These are phyloP conservation scores for Cystofilobasidium macerans DNA, from an alignment of 768 basidiomycete species.

Conservation along the genomic window DNA sequence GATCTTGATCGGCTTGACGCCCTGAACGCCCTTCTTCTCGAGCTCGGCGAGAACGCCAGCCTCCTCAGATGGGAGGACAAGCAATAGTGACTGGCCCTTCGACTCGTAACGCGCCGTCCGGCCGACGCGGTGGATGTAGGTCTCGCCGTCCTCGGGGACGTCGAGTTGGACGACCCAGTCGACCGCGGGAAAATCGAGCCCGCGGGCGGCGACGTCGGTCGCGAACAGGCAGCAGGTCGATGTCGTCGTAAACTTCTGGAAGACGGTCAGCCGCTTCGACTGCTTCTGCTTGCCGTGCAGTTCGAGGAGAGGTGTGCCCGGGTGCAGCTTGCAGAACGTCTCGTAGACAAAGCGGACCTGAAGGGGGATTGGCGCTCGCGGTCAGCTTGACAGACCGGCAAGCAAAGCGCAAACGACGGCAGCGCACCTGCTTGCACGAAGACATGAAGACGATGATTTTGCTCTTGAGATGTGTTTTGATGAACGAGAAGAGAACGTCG, in stretches of 20 bases:
- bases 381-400: too few relatives aligned
- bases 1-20: slow-evolving; percentile 63
- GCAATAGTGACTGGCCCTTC: slow-evolving; percentile 69
- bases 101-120: slow-evolving; percentile 88
- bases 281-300: slow-evolving; percentile 96
- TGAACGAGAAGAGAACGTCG: slow-evolving; percentile 83
- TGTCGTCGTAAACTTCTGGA: slow-evolving; percentile 67
- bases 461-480: slow-evolving; percentile 80
- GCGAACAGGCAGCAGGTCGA: slow-evolving; percentile 81
- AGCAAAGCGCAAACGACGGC: not conserved
- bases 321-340: slow-evolving; percentile 89
- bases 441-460: slow-evolving; percentile 92
- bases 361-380: not conserved
- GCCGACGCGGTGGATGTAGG: slow-evolving; percentile 93
- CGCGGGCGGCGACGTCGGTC: slow-evolving; percentile 91
- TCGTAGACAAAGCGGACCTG: slow-evolving; percentile 84
- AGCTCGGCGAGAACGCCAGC: slow-evolving; percentile 71
- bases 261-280: slow-evolving; percentile 69
- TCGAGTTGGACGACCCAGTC: slow-evolving; percentile 97
- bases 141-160: slow-evolving; percentile 92
- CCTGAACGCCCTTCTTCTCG: slow-evolving; percentile 56
- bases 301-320: slow-evolving; percentile 82
- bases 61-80: slow-evolving; percentile 83
- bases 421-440: slow-evolving; percentile 71
- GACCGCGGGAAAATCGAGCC: slow-evolving; percentile 88